Conservation (phyloP, 163 green algal genomes). For the Dunaliella salina region DNA sequence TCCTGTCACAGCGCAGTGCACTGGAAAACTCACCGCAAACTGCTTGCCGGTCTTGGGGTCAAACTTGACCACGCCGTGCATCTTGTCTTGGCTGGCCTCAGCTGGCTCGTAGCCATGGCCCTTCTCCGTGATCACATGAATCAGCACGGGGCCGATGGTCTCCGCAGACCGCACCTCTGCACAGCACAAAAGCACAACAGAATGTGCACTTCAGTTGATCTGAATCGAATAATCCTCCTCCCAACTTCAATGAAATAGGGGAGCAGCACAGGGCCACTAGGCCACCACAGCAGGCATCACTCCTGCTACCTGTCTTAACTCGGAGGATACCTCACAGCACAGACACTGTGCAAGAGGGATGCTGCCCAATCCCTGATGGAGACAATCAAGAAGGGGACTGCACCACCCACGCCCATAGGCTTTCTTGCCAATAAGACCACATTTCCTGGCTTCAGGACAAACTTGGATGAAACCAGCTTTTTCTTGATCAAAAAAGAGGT, state of each 20-base stretch:
- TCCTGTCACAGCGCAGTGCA: too few relatives aligned
- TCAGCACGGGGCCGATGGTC: conserved; percentile 90
- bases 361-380: too few relatives aligned
- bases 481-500: too few relatives aligned
- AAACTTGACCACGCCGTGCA: conserved; percentile 98
- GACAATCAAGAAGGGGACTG: too few relatives aligned
- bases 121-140: conserved; percentile 98
- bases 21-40: conserved; percentile 77
- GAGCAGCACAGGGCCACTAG: not conserved
- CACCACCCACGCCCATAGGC: too few relatives aligned
- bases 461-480: too few relatives aligned
- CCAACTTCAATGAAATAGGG: too few relatives aligned
- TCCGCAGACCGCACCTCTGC: conserved; percentile 44
- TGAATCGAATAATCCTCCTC: too few relatives aligned
- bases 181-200: not conserved
- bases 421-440: too few relatives aligned
- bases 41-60: conserved; percentile 91
- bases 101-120: conserved; percentile 88
- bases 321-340: not conserved
- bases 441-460: too few relatives aligned
- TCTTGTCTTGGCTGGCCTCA: conserved; percentile 82
- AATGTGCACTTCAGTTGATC: too few relatives aligned
- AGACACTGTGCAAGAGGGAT: too few relatives aligned
- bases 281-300: not conserved
- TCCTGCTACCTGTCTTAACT: not conserved